Percentiles rank a stretch among this genome's conserved stretches.
These are phyloP conservation scores for Camellia japonica DNA, from an alignment of 148 eudicot species.

Conservation along the genomic window DNA sequence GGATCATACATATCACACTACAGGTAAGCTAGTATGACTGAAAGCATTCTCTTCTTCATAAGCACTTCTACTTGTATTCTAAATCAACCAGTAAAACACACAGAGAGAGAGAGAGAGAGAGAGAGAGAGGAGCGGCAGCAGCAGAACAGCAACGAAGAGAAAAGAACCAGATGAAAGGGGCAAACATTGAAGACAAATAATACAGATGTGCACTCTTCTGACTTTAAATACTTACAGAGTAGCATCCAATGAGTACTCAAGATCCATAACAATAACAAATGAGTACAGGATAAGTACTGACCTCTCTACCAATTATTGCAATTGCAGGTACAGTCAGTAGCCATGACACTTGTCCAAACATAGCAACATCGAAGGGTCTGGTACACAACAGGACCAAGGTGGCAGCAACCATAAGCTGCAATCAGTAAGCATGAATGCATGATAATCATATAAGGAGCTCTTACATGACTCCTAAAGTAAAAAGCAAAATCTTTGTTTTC, in stretches of 20 bases:
- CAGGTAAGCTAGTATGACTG: too few relatives aligned
- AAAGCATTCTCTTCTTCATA: background rate
- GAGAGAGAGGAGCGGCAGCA: background rate
- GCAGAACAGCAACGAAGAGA: background rate
- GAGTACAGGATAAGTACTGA: constrained; percentile 22
- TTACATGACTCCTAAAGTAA: background rate
- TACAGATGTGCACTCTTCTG: background rate
- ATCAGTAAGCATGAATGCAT: constrained; percentile 34
- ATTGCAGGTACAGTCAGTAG: constrained; percentile 80
- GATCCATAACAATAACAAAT: background rate
- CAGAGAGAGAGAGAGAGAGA: background rate
- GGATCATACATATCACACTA: background rate
- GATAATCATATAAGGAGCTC: constrained; percentile 18
- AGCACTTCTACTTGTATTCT: background rate
- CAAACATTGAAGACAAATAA: background rate
- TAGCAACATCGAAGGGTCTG: constrained; percentile 62
- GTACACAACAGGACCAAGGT: constrained; percentile 91
- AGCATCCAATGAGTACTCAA: background rate
- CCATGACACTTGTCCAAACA: constrained; percentile 77
- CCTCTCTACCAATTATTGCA: constrained; percentile 98
- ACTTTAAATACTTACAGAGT: background rate
- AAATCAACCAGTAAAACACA: background rate
- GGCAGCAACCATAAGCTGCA: constrained; percentile 99
- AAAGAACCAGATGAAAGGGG: background rate
- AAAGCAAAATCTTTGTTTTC: background rate